A percentile compares a stretch with the other conserved stretches of the same genome.
These are phyloP conservation scores for Alternaria novae-zelandiae DNA, from an alignment of 2,329 filamentous ascomycete species.

Conservation along the genomic window DNA sequence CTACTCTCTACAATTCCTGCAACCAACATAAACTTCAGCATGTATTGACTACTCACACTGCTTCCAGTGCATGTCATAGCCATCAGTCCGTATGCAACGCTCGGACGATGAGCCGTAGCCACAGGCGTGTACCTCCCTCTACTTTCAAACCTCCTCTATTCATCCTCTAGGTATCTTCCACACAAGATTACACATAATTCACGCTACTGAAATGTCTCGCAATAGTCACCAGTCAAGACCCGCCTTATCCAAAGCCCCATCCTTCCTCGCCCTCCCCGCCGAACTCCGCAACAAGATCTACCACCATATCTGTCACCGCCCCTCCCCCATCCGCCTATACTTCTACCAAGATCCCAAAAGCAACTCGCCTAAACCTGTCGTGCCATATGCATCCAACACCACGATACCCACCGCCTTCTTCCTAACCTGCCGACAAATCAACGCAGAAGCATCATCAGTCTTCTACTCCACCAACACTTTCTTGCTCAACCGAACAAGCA, in stretches of 20 bases:
- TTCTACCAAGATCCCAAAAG: neutral
- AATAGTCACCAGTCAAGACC: fast-evolving
- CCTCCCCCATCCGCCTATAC: neutral
- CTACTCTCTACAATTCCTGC: neutral
- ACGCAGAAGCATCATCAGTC: neutral
- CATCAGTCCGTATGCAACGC: neutral
- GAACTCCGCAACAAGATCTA: neutral
- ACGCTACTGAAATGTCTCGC: neutral
- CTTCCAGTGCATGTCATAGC: neutral
- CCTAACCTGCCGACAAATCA: neutral
- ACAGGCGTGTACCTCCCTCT: neutral
- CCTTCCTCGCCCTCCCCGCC: neutral
- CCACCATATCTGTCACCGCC: neutral
- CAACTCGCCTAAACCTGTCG: neutral
- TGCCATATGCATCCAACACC: neutral
- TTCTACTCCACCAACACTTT: neutral
- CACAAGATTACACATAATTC: neutral
- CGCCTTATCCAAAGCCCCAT: fast-evolving
- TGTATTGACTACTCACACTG: neutral
- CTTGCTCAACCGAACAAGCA: neutral
- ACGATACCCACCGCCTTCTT: neutral
- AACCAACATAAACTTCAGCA: neutral
- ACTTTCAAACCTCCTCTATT: neutral
- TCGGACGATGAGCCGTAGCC: neutral
- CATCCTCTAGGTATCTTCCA: neutral